phyloP scores from a whole-genome alignment of 2,329 filamentous ascomycete species.

The Drechmeria coniospora region DNA sequence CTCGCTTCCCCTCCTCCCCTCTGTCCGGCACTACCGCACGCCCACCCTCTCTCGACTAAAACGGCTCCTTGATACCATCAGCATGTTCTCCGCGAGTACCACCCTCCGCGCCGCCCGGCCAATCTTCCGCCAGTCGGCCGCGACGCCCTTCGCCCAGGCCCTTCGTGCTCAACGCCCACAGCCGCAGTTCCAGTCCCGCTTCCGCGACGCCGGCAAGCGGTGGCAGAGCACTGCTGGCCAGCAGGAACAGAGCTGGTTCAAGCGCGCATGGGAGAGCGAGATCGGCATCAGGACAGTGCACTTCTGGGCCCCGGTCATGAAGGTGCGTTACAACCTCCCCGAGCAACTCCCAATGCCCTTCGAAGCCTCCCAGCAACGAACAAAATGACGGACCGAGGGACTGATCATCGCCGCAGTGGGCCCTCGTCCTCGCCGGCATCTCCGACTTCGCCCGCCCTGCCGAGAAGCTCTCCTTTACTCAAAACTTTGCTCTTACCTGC shows the following conservation, averaged over 20 bases:
- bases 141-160: constrained; percentile 22
- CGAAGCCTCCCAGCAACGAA: too few relatives aligned
- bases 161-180: constrained; percentile 24
- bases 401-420: constrained; percentile 47
- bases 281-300: constrained; percentile 86
- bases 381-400: too few relatives aligned
- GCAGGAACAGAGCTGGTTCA: constrained; percentile 42
- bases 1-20: too few relatives aligned
- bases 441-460: constrained; percentile 84
- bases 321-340: constrained; percentile 20
- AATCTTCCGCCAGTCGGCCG: constrained; percentile 33
- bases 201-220: constrained; percentile 30
- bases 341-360: background rate
- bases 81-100: constrained; percentile 30
- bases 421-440: constrained; percentile 78
- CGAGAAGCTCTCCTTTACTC: constrained; percentile 81
- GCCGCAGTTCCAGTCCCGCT: constrained; percentile 15
- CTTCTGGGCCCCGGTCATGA: constrained; percentile 98
- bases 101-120: constrained; percentile 41
- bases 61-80: too few relatives aligned
- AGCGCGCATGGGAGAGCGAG: constrained; percentile 71
- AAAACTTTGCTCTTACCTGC: constrained; percentile 78
- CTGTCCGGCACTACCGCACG: too few relatives aligned
- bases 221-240: constrained; percentile 53
- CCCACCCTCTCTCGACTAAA: too few relatives aligned